Percentiles rank a stretch among this genome's conserved stretches.
These are phyloP conservation scores for Penicillium sp. DNA, from an alignment of 2,329 filamentous ascomycete genomes.

Conservation along the genomic window DNA sequence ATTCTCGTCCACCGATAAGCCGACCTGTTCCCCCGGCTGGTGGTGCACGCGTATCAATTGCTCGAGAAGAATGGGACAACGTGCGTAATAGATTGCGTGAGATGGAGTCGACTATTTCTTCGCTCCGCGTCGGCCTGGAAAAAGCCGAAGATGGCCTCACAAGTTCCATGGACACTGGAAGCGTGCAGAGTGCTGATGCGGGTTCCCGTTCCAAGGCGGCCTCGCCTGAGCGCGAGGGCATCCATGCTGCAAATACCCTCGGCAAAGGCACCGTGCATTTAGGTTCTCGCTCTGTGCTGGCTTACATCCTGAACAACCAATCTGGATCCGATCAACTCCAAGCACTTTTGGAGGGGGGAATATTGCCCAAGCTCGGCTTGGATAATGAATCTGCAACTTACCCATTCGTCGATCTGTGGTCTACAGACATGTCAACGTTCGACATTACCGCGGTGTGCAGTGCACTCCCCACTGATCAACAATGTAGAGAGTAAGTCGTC, in stretches of 20 bases:
- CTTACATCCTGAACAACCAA: slow-evolving; percentile 59
- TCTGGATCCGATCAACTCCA: slow-evolving; percentile 52
- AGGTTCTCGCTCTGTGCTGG: slow-evolving; percentile 62
- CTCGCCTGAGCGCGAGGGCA: slow-evolving; percentile 53
- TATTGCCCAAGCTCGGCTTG: slow-evolving; percentile 62
- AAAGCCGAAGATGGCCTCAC: slow-evolving; percentile 34
- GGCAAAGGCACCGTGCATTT: slow-evolving; percentile 63
- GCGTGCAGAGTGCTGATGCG: slow-evolving; percentile 33
- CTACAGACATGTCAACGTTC: slow-evolving; percentile 59
- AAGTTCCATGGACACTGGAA: slow-evolving; percentile 30
- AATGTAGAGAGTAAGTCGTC: slow-evolving; percentile 54
- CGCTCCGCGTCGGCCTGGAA: slow-evolving; percentile 42
- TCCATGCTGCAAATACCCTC: slow-evolving; percentile 61
- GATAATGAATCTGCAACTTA: slow-evolving; percentile 67
- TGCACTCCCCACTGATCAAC: slow-evolving; percentile 59
- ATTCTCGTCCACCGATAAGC: slow-evolving; percentile 23
- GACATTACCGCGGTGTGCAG: slow-evolving; percentile 60
- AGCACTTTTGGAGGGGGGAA: slow-evolving; percentile 61
- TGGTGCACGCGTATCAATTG: slow-evolving; percentile 38
- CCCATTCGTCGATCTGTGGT: slow-evolving; percentile 66
- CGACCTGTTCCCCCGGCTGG: slow-evolving; percentile 16
- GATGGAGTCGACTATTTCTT: slow-evolving; percentile 45
- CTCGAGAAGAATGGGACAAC: slow-evolving; percentile 48
- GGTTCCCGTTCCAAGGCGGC: slow-evolving; percentile 33
- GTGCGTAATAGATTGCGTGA: slow-evolving; percentile 44